Evolutionary conservation across 2,329 filamentous ascomycete genomes (phyloP).

Genomic region (Cyphellophora europaea): DNA sequence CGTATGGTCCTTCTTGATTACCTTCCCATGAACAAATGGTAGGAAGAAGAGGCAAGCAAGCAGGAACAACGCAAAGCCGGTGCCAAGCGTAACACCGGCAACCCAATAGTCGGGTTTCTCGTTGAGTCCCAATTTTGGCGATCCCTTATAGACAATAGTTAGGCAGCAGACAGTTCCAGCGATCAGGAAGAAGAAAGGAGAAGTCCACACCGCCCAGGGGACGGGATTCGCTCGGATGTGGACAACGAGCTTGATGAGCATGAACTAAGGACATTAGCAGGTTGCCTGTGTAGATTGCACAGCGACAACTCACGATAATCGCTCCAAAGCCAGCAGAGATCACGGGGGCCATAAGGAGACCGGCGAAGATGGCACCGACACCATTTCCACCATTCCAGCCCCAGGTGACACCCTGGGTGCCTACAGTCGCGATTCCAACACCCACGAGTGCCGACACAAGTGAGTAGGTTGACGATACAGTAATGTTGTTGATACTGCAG

Average conservation of each 20-base stretch:
- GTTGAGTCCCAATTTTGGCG: conserved; percentile 55
- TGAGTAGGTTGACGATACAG: conserved; percentile 65
- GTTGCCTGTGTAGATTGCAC: no score
- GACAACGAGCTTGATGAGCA: conserved; percentile 62
- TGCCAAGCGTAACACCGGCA: conserved; percentile 56
- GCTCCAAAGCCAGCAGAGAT: conserved; percentile 58
- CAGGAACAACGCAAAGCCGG: conserved; percentile 49
- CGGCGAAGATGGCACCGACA: conserved; percentile 62
- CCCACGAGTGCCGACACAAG: conserved; percentile 60
- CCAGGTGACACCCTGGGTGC: conserved; percentile 55
- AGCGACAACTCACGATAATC: no score
- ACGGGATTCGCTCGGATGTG: conserved; percentile 63
- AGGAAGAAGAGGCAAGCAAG: conserved; percentile 63
- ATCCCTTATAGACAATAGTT: conserved; percentile 74
- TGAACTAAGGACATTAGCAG: no score
- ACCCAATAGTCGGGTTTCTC: conserved; percentile 62
- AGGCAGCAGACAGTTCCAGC: conserved; percentile 63
- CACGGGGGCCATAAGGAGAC: conserved; percentile 59
- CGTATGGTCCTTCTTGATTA: conserved; percentile 59
- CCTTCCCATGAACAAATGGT: conserved; percentile 55
- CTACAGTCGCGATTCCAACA: conserved; percentile 59
- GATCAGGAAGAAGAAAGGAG: conserved; percentile 69
- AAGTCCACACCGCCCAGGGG: conserved; percentile 62
- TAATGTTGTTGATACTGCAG: conserved; percentile 64
- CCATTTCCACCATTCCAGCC: conserved; percentile 61